A percentile compares a stretch with the other conserved stretches of the same genome.
phyloP scores from a whole-genome alignment of 768 basidiomycete species.

The Ramaria rubella region DNA sequence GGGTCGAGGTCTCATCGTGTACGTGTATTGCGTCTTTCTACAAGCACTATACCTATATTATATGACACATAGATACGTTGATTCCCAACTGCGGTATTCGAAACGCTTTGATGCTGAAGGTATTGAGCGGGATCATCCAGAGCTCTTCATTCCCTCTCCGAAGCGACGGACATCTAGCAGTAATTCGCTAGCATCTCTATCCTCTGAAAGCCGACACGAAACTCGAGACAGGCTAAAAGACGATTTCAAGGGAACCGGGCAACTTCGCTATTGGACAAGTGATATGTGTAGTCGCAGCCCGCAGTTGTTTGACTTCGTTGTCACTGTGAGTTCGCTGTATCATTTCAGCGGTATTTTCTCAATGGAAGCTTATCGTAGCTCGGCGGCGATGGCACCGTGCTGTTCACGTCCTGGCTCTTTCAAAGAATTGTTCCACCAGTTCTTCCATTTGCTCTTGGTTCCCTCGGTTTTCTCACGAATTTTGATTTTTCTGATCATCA shows the following conservation, averaged over 20 bases:
- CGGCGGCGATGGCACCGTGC: constrained; percentile 95
- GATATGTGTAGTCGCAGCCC: constrained; percentile 90
- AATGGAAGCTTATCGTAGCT: constrained; percentile 44
- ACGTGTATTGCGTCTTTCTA: constrained; percentile 22
- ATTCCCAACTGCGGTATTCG: constrained; percentile 81
- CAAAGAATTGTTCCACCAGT: constrained; percentile 98
- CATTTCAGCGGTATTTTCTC: neutral
- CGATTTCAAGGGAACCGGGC: constrained; percentile 60
- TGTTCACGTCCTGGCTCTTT: constrained; percentile 99
- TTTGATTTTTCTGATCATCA: constrained; percentile 89
- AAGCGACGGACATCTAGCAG: constrained; percentile 67
- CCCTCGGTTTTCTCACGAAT: constrained; percentile 94
- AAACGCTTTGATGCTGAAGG: constrained; percentile 92
- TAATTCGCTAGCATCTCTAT: constrained; percentile 52
- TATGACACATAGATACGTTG: constrained; percentile 69
- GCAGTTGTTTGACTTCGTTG: constrained; percentile 94
- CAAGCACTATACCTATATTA: constrained; percentile 12
- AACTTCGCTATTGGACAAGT: constrained; percentile 94
- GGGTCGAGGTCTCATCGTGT: constrained; percentile 82
- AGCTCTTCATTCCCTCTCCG: constrained; percentile 76
- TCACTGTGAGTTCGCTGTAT: constrained; percentile 61
- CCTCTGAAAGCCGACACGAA: constrained; percentile 41
- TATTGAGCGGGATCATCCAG: constrained; percentile 78
- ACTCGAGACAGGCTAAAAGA: constrained; percentile 17
- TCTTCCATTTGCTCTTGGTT: constrained; percentile 93